Base-by-base conservation (phyloP, 1,139 yeast genomes). In the Spathaspora jeffriesii region DNA sequence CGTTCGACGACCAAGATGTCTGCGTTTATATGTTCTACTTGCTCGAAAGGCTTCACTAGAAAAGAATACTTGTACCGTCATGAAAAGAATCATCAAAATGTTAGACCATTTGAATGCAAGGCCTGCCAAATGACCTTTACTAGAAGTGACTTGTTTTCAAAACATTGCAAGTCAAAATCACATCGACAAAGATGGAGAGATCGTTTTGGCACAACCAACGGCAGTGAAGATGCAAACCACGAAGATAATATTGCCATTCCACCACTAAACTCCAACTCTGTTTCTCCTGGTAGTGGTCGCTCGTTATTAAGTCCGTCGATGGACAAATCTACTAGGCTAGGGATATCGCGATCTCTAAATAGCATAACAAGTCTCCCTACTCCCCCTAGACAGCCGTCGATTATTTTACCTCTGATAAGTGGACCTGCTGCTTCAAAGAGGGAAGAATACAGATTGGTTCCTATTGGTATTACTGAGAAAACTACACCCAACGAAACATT, bases 91-190 rank as follows among this genome's bases (percentile, higher is more conserved):
- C 53, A 50, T 42, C 23, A 39, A 18, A 34, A 42, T n/a, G 40
- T 43, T 15, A 46, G 41, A 30, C 37, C 38, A 31, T 42, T 21
- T n/a, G 17, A 32, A 22, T 45, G 39, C 25, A 20, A 32, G 10
- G 38, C 36, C 30, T 42, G 39, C 31, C 23, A 47, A n/a, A 25
- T 44, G 36, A 21, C 40, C 1, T 50, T 50, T 34, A 47, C 53
- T 13, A 43, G 53, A 44, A 50, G 50, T 21, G 53, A 50, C 25
- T 42, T 50, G 28, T 45, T 50, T 20, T 23, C 43, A 15, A 50
- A 50, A 31, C 46, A 47, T 30, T 49, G 46, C 64, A 40, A 54
- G 27, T 42, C 44, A 34, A 42, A 42, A 52, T 13, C 52, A n/a
- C 46, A 47, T 42, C 44, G 42, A 38, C 44, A 30, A 23, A 32